Percentiles rank a stretch among this genome's conserved stretches.
Evolutionary conservation across 495 filamentous ascomycete genomes (phyloP).

Genomic region (Lophiotrema nucula): DNA sequence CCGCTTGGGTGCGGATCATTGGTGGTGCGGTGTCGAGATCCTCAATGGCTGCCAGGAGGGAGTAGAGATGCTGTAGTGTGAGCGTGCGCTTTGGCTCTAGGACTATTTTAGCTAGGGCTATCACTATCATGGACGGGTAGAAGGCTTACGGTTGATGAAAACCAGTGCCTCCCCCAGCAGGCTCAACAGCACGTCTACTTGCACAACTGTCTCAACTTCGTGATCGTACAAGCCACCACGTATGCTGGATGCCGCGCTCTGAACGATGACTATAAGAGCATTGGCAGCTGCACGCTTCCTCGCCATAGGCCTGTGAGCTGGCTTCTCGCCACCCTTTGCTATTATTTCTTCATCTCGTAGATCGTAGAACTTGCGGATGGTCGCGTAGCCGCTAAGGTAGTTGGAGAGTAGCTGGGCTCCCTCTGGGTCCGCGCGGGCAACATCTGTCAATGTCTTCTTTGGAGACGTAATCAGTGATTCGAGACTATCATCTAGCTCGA

Average conservation of each 20-base stretch:
- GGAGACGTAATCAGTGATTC: conserved; percentile 63
- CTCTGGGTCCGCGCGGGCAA: conserved; percentile 66
- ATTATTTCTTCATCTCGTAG: conserved; percentile 66
- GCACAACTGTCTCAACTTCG: conserved; percentile 71
- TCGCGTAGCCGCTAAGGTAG: conserved; percentile 87
- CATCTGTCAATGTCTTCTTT: conserved; percentile 60
- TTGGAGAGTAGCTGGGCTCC: conserved; percentile 77
- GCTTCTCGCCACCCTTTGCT: conserved; percentile 5
- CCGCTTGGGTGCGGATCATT: conserved; percentile 50
- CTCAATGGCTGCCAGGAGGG: conserved; percentile 75
- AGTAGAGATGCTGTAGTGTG: conserved; percentile 65
- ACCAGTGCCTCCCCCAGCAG: conserved; percentile 79
- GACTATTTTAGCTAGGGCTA: background rate
- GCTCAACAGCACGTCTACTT: conserved; percentile 79
- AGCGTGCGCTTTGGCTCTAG: conserved; percentile 51
- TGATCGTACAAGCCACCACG: conserved; percentile 83
- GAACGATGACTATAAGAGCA: conserved; percentile 73
- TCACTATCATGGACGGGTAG: background rate
- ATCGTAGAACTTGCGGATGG: conserved; percentile 81
- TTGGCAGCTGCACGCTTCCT: conserved; percentile 66
- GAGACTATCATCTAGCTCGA: conserved; percentile 68
- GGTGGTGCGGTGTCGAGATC: conserved; percentile 74
- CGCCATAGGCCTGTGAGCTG: conserved; percentile 39
- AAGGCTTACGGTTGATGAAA: conserved; percentile 62
- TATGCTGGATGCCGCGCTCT: conserved; percentile 82